Conservation (phyloP, 202 grass and related monocot species). For the Hordeum pubiflorum region DNA sequence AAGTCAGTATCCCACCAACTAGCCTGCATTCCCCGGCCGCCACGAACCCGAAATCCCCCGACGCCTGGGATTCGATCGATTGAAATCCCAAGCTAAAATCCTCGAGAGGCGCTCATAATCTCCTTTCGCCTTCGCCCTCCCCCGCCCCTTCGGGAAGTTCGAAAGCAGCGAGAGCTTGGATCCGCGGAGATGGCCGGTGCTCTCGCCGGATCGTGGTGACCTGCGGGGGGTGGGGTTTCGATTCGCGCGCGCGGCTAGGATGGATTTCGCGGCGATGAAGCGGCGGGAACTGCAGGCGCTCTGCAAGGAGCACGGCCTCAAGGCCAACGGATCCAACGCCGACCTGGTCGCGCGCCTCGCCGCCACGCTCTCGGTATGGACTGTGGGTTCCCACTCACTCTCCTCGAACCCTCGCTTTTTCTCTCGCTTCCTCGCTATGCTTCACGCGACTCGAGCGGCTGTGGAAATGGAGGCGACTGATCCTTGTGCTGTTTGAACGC, state of each 20-base stretch:
- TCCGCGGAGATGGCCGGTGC: not conserved
- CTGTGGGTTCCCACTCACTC: not conserved
- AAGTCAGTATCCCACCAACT: not conserved
- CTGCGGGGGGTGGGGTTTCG: not conserved
- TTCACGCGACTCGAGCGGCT: not conserved
- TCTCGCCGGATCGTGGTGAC: constrained; percentile 10
- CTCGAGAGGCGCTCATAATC: not conserved
- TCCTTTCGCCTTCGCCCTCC: not conserved
- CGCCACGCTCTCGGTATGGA: constrained; percentile 30
- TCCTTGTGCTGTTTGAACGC: not conserved
- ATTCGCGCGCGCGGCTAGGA: not conserved
- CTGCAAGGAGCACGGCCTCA: constrained; percentile 45
- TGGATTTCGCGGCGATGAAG: constrained; percentile 47
- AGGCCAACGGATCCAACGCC: constrained; percentile 30
- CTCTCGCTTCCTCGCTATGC: not conserved
- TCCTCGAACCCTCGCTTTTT: not conserved
- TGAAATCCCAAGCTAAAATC: not conserved
- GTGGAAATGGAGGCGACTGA: not conserved
- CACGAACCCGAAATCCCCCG: not conserved
- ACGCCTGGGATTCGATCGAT: not conserved
- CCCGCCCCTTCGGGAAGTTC: not conserved
- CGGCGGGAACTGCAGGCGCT: constrained; percentile 46
- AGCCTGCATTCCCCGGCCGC: not conserved
- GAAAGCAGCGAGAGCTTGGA: not conserved
- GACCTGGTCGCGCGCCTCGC: constrained; percentile 32